Conservation (phyloP, 2,329 filamentous ascomycete species). For the Colletotrichum ledebouriae region DNA sequence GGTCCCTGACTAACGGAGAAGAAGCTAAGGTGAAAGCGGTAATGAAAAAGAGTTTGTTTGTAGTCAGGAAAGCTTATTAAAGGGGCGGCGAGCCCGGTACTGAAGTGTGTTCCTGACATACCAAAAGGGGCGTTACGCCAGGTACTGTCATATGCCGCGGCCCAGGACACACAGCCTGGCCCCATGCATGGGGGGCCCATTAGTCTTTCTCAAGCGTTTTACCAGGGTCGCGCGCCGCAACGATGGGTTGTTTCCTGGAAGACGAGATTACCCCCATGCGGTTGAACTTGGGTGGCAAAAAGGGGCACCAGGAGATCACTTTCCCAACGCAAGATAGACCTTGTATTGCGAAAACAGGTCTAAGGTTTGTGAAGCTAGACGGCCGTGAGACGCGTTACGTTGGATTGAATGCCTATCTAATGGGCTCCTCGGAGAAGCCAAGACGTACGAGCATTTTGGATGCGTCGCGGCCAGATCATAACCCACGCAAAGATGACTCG, state of each 20-base stretch:
- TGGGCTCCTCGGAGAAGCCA: not conserved
- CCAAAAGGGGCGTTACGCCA: not conserved
- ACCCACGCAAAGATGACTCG: no score
- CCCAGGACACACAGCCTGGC: not conserved
- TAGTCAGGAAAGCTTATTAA: constrained; percentile 3
- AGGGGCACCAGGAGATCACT: not conserved
- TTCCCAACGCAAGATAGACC: constrained; percentile 1
- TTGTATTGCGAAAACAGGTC: not conserved
- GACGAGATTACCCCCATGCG: not conserved
- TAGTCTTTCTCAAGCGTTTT: not conserved
- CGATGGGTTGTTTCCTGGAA: not conserved
- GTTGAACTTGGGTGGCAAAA: no score
- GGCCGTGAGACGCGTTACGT: not conserved
- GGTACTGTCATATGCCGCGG: not conserved
- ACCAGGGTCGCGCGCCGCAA: not conserved
- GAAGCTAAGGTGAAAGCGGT: not conserved
- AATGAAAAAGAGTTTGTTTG: not conserved
- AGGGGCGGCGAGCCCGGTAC: not conserved
- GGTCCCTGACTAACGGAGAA: not conserved
- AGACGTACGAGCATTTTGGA: no score
- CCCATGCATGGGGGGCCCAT: not conserved
- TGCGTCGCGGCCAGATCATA: no score
- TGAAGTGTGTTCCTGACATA: constrained; percentile 13
- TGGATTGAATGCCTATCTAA: not conserved
- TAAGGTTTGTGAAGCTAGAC: not conserved